These are phyloP conservation scores for Cnidoscolus chayamansa DNA, from an alignment of 441 rosid genomes.

Conservation along the genomic window DNA sequence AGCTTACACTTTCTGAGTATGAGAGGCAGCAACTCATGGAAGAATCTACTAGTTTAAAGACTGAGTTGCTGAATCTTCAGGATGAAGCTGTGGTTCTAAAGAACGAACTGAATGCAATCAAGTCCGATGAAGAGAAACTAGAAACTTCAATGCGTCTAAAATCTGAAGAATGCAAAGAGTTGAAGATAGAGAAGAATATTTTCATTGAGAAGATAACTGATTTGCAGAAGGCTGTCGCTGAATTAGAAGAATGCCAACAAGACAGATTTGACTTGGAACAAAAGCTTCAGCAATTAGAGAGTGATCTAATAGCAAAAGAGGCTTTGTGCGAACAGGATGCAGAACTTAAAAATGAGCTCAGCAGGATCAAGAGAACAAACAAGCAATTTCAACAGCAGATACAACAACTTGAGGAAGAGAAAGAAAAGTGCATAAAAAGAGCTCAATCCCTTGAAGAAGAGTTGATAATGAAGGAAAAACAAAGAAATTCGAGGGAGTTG, in stretches of 20 bases:
- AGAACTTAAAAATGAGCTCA: slow-evolving; percentile 39
- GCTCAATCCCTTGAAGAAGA: slow-evolving; percentile 43
- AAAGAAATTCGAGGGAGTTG: slow-evolving; percentile 28
- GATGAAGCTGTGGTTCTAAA: slow-evolving; percentile 33
- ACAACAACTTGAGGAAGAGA: slow-evolving; percentile 46
- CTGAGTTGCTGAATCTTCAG: slow-evolving; percentile 36
- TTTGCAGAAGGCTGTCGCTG: slow-evolving; percentile 32
- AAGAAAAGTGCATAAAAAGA: slow-evolving; percentile 29
- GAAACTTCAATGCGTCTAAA: slow-evolving; percentile 31
- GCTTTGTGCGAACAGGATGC: slow-evolving; percentile 30
- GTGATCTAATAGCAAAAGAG: slow-evolving; percentile 33
- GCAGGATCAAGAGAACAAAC: slow-evolving; percentile 36
- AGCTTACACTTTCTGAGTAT: slow-evolving; percentile 55
- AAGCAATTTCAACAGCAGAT: slow-evolving; percentile 39
- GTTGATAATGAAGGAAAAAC: slow-evolving; percentile 37
- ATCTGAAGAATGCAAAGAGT: slow-evolving; percentile 35
- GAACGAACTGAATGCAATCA: slow-evolving; percentile 31
- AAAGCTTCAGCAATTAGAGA: slow-evolving; percentile 36
- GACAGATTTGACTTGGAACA: slow-evolving; percentile 34
- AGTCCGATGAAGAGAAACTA: slow-evolving; percentile 35
- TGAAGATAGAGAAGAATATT: slow-evolving; percentile 39
- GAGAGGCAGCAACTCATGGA: slow-evolving; percentile 45
- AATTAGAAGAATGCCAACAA: slow-evolving; percentile 41
- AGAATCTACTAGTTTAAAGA: slow-evolving; percentile 37
- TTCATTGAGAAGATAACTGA: slow-evolving; percentile 35